phyloP scores from a whole-genome alignment of 129 eudicot genomes.

The Ambrosia trifida region DNA sequence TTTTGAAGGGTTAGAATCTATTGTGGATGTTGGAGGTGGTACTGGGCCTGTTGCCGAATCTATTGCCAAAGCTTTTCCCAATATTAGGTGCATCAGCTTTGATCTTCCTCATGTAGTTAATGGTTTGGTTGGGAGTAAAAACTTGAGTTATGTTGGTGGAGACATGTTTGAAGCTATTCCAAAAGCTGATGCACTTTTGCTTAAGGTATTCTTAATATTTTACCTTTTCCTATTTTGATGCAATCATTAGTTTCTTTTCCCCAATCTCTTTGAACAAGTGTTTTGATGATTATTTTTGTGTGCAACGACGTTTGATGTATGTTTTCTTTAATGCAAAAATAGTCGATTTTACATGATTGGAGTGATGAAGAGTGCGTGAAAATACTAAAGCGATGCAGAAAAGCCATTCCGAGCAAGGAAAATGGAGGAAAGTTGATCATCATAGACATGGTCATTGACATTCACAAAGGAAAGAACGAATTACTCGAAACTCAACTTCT shows the following conservation, averaged over 20 bases:
- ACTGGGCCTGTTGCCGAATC: slow-evolving; percentile 23
- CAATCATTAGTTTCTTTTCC: not conserved
- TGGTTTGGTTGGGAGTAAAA: slow-evolving; percentile 18
- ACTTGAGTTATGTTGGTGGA: slow-evolving; percentile 21
- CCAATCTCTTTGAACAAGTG: not conserved
- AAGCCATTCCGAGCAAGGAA: slow-evolving; percentile 17
- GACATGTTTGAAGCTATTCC: slow-evolving; percentile 29
- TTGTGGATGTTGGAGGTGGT: slow-evolving; percentile 47
- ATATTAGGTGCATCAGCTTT: slow-evolving; percentile 17
- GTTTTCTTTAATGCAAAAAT: not conserved
- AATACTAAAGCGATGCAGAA: slow-evolving; percentile 19
- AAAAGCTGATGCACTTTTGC: slow-evolving; percentile 10
- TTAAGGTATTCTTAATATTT: slow-evolving; percentile 4
- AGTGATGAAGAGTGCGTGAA: slow-evolving; percentile 19
- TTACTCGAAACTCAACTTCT: slow-evolving; percentile 34
- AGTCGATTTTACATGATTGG: slow-evolving; percentile 34
- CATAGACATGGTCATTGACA: slow-evolving; percentile 10
- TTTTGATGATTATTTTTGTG: too few relatives aligned
- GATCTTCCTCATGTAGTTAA: slow-evolving; percentile 40
- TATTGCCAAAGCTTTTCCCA: slow-evolving; percentile 24
- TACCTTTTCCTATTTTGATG: not conserved
- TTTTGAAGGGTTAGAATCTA: slow-evolving; percentile 15
- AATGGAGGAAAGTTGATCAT: slow-evolving; percentile 24
- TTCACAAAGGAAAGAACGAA: not conserved
- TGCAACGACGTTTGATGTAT: too few relatives aligned